Evolutionary conservation across 441 rosid species (phyloP), one percentile per base, ranked within the genome.

Genomic region (Syzygium malaccense): DNA sequence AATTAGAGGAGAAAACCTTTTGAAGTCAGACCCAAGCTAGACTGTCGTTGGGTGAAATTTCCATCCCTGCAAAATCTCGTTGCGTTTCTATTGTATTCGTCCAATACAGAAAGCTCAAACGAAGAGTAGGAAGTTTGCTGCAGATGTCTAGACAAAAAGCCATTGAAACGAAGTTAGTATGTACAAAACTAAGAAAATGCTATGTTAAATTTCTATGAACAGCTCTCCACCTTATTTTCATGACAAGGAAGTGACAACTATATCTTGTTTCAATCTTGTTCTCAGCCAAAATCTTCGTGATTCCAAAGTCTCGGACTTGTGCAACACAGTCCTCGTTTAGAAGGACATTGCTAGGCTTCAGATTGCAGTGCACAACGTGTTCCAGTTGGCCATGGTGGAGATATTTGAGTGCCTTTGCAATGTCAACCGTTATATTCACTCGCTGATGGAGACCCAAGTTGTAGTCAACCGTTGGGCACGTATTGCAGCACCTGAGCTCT

Each of bases 291-390:
- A 78, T 58, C 25, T 32, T 79, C 0, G 79, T 53, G 0, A 57
- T n/a, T 28, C 90, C 93, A 86, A 93, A 92, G 11, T 57, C 62
- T 0, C 2, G 5, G 3, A 57, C 62, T 57, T 25, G 62, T 25
- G n/a, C 62, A 1, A 88, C 89, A 88, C 90, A 20, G 37, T 90
- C 86, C 45, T 71, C 60, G 1, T 90, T 92, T 7, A 93, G 85
- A 2, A 91, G 87, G 48, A 89, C 84, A 30, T 90, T 90, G 45
- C 51, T 20, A 28, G 87, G 45, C 88, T 88, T 75, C 32, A 88
- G 6, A 57, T 87, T 78, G 0, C 86, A 14, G 0, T 87, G 89
- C 5, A 80, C 48, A 30, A 56, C 23, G 14, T 18, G 71, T 26
- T 57, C 54, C 26, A 0, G 1, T 5, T n/a, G 68, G 20, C 15